Evolutionary conservation across 202 grass and related monocot genomes (phyloP), one percentile per base, ranked within the genome.

Genomic region (Setaria viridis): DNA sequence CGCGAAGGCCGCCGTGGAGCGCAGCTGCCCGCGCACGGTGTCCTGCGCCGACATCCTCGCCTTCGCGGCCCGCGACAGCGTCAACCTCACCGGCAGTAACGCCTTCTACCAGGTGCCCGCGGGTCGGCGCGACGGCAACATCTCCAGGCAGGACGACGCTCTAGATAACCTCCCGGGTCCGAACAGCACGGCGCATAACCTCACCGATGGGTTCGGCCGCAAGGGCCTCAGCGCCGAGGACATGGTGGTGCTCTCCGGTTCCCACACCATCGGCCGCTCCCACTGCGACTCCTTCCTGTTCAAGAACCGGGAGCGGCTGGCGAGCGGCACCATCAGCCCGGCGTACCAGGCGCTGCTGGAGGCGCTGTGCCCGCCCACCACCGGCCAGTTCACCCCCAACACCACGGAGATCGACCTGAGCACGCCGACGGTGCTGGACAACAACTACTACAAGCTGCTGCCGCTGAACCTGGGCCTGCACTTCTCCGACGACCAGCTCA

Each of bases 1-100:
- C 11, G 92, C 92, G 48, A 97, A 84, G 88, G 83, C 90, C 8
- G 89, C 82, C 29, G 34, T 97, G 59, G 95, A 97, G 89, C 76
- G 59, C 13, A 67, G 49, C 20, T 97, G 92, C 82, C 92, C 92
- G 5, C n/a, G 81, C 59, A 95, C 89, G 0, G 95, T 94, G 0
- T 98, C 95, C 6, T 98, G 88, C 83, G 95, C 95, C 16, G 92
- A 97, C 82, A 91, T 97, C 79, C 48, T 94, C 7, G 84, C 95
- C 46, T 96, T 96, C 74, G 88, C 86, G 1, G 90, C 92, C 9
- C 90, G 95, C 29, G 92, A 92, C 86, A 92, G 88, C 84, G 76
- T 94, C 46, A 57, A 83, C 84, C 79, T 97, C 59, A 92, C 90
- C 7, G 91, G 94, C 86, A 71, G 94, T 84, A 71, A 94, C 78